These are phyloP conservation scores for Metschnikowia continentalis DNA, from an alignment of 805 yeast species.

Conservation along the genomic window DNA sequence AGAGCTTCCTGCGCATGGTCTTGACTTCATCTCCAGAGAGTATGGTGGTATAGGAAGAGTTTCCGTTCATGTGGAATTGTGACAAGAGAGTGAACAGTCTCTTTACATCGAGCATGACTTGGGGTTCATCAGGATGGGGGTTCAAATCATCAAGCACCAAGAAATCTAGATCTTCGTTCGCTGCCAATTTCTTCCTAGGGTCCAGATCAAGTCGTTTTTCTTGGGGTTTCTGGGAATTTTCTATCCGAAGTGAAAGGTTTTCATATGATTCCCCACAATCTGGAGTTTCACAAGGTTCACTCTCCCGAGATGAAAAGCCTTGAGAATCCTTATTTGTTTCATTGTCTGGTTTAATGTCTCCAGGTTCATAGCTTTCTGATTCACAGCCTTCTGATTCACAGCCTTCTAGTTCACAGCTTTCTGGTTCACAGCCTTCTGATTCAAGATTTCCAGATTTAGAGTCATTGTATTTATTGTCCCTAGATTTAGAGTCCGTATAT, in stretches of 20 bases:
- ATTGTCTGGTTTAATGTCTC: too few species aligned
- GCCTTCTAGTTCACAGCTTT: too few species aligned
- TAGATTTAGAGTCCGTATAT: too few species aligned
- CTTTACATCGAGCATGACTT: conserved; percentile 72
- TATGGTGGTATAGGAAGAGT: conserved; percentile 30
- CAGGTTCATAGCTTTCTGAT: too few species aligned
- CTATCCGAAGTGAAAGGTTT: background rate
- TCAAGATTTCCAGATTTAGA: too few species aligned
- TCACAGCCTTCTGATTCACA: too few species aligned
- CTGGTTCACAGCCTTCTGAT: too few species aligned
- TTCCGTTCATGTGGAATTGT: conserved; percentile 20
- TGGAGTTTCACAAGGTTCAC: background rate
- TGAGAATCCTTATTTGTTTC: background rate
- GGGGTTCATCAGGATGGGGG: conserved; percentile 70
- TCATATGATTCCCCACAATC: background rate
- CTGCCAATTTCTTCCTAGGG: background rate
- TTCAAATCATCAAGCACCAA: conserved; percentile 25
- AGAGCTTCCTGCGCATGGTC: conserved; percentile 39
- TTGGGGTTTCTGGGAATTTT: background rate
- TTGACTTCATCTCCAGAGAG: conserved; percentile 28
- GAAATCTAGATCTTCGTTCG: background rate
- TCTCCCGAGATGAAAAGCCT: too few species aligned
- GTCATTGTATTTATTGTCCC: too few species aligned
- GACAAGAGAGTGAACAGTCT: conserved; percentile 54
- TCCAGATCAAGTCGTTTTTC: background rate